These are phyloP conservation scores for Pythium volutum DNA, from an alignment of 352 stramenopile genomes.

Conservation along the genomic window DNA sequence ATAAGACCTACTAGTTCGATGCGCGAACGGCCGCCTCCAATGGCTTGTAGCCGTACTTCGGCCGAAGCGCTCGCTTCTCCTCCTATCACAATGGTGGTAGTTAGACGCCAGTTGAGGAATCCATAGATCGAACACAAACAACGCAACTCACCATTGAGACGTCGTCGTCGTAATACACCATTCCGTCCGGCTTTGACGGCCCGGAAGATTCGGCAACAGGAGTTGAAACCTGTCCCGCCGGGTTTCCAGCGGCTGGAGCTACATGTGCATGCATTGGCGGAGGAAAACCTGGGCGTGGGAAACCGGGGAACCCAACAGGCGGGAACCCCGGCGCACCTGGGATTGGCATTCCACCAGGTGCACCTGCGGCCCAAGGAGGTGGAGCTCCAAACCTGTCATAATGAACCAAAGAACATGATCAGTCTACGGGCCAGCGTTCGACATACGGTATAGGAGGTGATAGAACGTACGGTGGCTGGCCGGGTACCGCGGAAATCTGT, in stretches of 20 bases:
- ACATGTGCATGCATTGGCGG: background rate
- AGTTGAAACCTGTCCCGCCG: background rate
- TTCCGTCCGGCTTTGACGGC: slow-evolving; percentile 25
- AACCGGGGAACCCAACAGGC: slow-evolving; percentile 9
- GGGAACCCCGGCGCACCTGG: background rate
- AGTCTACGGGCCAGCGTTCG: background rate
- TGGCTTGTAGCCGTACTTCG: slow-evolving; percentile 74
- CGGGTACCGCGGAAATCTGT: slow-evolving; percentile 13
- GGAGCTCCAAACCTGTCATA: slow-evolving; percentile 19
- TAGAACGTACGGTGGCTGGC: slow-evolving; percentile 26
- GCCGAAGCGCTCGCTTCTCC: slow-evolving; percentile 73
- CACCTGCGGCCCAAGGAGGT: slow-evolving; percentile 21
- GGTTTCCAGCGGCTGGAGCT: background rate
- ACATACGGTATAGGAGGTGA: background rate
- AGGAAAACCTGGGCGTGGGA: slow-evolving; percentile 15
- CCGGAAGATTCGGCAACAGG: slow-evolving; percentile 4
- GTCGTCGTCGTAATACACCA: slow-evolving; percentile 29
- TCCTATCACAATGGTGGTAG: slow-evolving; percentile 35
- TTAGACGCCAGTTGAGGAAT: background rate
- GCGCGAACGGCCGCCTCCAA: slow-evolving; percentile 18
- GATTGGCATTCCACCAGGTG: slow-evolving; percentile 1
- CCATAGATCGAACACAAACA: background rate
- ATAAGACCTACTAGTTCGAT: slow-evolving; percentile 17
- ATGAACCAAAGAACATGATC: background rate
- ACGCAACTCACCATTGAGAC: slow-evolving; percentile 24